phyloP scores from a whole-genome alignment of 2,329 filamentous ascomycete genomes.

The Microdochium paspali region DNA sequence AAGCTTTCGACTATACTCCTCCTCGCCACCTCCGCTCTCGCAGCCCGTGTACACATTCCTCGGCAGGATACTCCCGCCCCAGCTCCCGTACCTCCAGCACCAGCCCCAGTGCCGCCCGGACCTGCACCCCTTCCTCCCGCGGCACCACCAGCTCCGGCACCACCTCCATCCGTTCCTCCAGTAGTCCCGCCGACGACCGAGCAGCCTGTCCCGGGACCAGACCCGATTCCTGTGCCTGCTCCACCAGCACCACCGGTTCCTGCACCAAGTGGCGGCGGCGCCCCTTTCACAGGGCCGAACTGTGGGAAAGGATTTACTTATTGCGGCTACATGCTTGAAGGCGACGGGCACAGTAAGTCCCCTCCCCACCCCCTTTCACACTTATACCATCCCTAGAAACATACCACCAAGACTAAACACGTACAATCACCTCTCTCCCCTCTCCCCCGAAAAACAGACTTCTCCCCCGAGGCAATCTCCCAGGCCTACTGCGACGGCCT shows the following conservation, averaged over 20 bases:
- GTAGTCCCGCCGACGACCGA: not conserved
- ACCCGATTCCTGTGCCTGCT: not conserved
- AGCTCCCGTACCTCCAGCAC: not conserved
- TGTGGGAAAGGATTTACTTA: conserved; percentile 23
- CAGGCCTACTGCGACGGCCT: conserved; percentile 18
- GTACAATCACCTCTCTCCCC: not conserved
- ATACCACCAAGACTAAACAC: too few species aligned
- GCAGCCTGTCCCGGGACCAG: not conserved
- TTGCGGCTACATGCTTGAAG: conserved; percentile 19
- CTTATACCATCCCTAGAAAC: not conserved
- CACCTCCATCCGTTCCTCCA: not conserved
- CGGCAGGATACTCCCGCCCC: too few species aligned
- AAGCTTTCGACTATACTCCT: not conserved
- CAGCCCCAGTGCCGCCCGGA: not conserved
- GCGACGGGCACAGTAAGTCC: conserved; percentile 15
- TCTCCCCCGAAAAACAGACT: conserved; percentile 10
- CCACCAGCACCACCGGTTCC: conserved; percentile 3
- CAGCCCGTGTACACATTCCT: not conserved
- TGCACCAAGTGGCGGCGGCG: too few species aligned
- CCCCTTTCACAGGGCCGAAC: conserved; percentile 7
- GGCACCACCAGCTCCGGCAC: not conserved
- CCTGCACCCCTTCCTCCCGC: not conserved
- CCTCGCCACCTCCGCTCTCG: not conserved
- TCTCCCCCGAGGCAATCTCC: conserved; percentile 13
- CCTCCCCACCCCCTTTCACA: not conserved